Percentiles rank a stretch among this genome's conserved stretches.
These are phyloP conservation scores for Marchantia paleacea DNA, from an alignment of 225 moss, liverwort and hornwort genomes.

Conservation along the genomic window DNA sequence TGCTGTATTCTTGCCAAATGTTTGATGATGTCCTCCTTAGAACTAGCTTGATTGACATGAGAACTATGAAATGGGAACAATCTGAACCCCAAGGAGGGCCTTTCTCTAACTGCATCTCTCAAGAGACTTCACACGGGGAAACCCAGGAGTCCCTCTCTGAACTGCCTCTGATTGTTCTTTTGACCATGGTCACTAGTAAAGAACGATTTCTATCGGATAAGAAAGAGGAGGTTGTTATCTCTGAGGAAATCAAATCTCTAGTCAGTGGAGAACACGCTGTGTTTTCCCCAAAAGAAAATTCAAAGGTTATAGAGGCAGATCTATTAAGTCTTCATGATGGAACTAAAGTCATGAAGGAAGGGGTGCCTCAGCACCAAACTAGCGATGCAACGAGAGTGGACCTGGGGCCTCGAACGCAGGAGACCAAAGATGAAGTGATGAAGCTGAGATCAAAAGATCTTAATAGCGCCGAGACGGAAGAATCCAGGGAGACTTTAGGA, in stretches of 20 bases:
- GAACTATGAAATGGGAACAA: conserved; percentile 15
- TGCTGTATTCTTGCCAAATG: conserved; percentile 33
- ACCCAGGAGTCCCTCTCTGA: conserved; percentile 4
- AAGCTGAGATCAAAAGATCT: neutral
- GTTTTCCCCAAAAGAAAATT: no score
- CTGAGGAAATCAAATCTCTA: neutral
- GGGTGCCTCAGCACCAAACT: conserved; percentile 9
- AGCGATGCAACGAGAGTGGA: conserved; percentile 11
- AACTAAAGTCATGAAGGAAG: conserved; percentile 1
- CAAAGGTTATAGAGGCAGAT: neutral
- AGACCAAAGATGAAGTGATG: neutral
- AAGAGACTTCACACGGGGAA: neutral
- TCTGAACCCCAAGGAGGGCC: neutral
- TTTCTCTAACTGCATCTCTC: neutral
- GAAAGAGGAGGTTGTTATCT: neutral
- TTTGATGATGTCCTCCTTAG: conserved; percentile 23
- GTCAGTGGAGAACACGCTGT: neutral
- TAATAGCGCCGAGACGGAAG: neutral
- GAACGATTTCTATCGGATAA: neutral
- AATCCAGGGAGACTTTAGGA: no score
- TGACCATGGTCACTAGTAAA: conserved; percentile 27
- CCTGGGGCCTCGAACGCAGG: neutral
- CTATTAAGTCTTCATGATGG: neutral
- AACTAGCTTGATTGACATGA: conserved; percentile 22
- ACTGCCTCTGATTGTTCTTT: conserved; percentile 14